A percentile compares a stretch with the other conserved stretches of the same genome.
These are phyloP conservation scores for Penicillium coprophilum DNA, from an alignment of 495 filamentous ascomycete species.

Conservation along the genomic window DNA sequence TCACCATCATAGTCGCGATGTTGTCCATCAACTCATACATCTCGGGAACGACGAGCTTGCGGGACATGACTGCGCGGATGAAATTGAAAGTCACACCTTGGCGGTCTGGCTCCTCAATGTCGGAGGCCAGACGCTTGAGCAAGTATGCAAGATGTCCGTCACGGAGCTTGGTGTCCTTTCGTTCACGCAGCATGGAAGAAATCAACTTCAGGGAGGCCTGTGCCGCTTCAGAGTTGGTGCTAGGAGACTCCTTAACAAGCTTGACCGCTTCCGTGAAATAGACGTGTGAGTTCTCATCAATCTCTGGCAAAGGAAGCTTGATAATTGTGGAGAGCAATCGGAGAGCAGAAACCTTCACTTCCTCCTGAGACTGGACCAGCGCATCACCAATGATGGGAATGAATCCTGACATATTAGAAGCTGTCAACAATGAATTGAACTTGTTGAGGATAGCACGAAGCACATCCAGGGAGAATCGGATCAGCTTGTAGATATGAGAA, in stretches of 20 bases:
- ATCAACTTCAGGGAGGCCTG: constrained; percentile 87
- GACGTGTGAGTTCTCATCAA: constrained; percentile 66
- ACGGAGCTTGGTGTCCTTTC: constrained; percentile 68
- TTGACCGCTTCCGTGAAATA: constrained; percentile 83
- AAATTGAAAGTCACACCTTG: constrained; percentile 94
- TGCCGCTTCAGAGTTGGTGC: constrained; percentile 74
- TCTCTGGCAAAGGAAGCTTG: constrained; percentile 72
- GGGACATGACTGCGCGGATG: constrained; percentile 75
- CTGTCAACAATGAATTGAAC: constrained; percentile 72
- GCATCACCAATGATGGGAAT: constrained; percentile 86
- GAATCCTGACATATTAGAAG: constrained; percentile 77
- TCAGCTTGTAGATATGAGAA: constrained; percentile 78
- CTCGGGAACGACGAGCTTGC: constrained; percentile 79
- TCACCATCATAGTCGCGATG: constrained; percentile 92
- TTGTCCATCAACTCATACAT: constrained; percentile 90
- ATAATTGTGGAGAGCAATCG: constrained; percentile 80
- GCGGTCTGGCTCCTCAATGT: constrained; percentile 87
- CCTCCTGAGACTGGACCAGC: constrained; percentile 77
- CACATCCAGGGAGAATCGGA: constrained; percentile 82
- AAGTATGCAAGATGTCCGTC: constrained; percentile 82
- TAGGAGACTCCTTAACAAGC: constrained; percentile 71
- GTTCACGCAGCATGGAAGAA: constrained; percentile 79
- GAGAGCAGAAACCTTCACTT: constrained; percentile 82
- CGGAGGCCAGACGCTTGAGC: constrained; percentile 78
- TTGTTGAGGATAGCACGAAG: constrained; percentile 79